phyloP scores from a whole-genome alignment of 2,329 filamentous ascomycete genomes.

The Diaporthe aspalathi region DNA sequence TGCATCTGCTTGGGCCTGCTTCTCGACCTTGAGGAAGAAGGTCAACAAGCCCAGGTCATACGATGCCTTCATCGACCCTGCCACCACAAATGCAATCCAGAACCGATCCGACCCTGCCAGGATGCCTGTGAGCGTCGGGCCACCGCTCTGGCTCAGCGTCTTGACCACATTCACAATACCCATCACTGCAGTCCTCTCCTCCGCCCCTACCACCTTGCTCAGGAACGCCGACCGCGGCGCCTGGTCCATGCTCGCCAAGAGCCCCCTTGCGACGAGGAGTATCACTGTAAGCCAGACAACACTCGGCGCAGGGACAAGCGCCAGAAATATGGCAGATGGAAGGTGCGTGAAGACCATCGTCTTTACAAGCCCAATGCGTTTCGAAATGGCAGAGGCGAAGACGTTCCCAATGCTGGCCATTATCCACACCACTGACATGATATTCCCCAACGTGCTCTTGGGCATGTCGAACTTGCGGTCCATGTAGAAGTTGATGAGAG shows the following conservation, averaged over 20 bases:
- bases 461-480: conserved; percentile 50
- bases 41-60: conserved; percentile 63
- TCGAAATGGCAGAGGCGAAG: conserved; percentile 64
- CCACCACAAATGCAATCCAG: conserved; percentile 72
- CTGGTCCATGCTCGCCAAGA: conserved; percentile 75
- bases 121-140: conserved; percentile 73
- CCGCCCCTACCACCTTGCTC: conserved; percentile 70
- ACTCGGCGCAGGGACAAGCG: conserved; percentile 69
- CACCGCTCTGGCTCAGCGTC: conserved; percentile 70
- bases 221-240: conserved; percentile 78
- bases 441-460: conserved; percentile 61
- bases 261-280: conserved; percentile 71
- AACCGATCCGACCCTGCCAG: conserved; percentile 67
- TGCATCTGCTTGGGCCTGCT: background rate
- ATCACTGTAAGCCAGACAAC: conserved; percentile 63
- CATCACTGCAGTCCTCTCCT: conserved; percentile 78
- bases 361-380: conserved; percentile 71
- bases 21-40: conserved; percentile 34
- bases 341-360: conserved; percentile 83
- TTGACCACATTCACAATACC: conserved; percentile 77
- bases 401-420: conserved; percentile 64
- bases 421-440: conserved; percentile 66
- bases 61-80: conserved; percentile 69
- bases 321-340: conserved; percentile 73
- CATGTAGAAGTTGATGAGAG: conserved; percentile 38